Evolutionary conservation across 495 filamentous ascomycete species (phyloP).

Genomic region (Wilcoxina mikolae): DNA sequence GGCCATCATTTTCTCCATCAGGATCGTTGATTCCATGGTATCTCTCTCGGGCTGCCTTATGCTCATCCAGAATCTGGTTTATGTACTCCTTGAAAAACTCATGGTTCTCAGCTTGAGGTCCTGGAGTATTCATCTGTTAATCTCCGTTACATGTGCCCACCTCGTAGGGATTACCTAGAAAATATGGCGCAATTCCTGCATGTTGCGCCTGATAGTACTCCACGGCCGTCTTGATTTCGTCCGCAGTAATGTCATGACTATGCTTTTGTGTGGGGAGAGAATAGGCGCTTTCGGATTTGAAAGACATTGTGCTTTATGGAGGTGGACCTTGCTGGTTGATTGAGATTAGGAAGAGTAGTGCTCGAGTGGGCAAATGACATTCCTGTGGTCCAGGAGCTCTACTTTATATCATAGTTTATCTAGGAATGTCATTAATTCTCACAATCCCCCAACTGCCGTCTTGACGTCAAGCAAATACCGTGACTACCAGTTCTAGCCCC

Average conservation of each 20-base stretch:
- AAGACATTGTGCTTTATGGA: background rate
- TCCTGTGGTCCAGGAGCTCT: too few relatives aligned
- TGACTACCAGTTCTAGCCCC: too few relatives aligned
- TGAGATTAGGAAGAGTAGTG: too few relatives aligned
- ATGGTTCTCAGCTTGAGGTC: background rate
- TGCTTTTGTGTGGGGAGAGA: background rate
- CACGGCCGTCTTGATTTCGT: background rate
- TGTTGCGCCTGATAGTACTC: background rate
- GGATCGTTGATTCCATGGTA: constrained; percentile 4
- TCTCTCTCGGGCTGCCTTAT: background rate
- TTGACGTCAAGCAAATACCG: too few relatives aligned
- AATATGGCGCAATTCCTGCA: background rate
- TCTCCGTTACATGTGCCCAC: background rate
- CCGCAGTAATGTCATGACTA: background rate
- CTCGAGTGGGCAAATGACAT: too few relatives aligned
- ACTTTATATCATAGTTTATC: too few relatives aligned
- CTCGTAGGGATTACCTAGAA: background rate
- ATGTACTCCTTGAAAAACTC: background rate
- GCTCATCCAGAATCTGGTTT: constrained; percentile 4
- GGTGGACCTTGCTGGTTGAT: too few relatives aligned
- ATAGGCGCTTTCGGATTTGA: background rate
- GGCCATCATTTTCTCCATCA: background rate
- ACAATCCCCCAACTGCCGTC: too few relatives aligned
- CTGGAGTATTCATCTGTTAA: background rate
- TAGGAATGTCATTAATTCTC: too few relatives aligned